A percentile compares a stretch with the other conserved stretches of the same genome.
These are phyloP conservation scores for Solanum neorickii DNA, from an alignment of 257 asterid species.

Conservation along the genomic window DNA sequence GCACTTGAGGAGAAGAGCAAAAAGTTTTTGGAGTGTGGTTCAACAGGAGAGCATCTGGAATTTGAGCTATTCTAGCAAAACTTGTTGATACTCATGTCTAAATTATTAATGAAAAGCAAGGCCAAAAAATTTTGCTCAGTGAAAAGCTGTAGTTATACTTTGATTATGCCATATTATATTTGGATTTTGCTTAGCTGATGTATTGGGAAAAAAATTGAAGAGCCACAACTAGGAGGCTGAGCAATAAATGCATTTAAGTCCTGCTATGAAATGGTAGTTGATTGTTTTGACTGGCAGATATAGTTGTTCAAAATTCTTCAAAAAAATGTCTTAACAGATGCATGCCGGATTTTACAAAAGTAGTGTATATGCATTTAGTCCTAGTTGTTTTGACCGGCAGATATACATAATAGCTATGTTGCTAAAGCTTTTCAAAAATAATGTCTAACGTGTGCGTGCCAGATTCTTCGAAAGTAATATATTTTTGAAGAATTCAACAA, in stretches of 20 bases:
- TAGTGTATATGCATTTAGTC: neutral
- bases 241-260: neutral
- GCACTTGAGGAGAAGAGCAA: conserved; percentile 15
- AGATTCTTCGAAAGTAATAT: no score
- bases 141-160: neutral
- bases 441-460: rapidly evolving
- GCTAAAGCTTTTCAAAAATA: neutral
- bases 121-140: neutral
- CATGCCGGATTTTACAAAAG: rapidly evolving
- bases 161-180: neutral
- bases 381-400: neutral
- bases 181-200: neutral
- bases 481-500: rapidly evolving
- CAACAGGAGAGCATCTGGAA: neutral
- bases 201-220: neutral
- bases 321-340: no score
- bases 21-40: neutral
- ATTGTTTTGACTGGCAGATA: neutral
- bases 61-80: neutral
- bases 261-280: neutral
- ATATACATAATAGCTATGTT: neutral
- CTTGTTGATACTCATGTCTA: neutral
- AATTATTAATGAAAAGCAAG: neutral
- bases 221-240: neutral
- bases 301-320: neutral